A percentile compares a stretch with the other conserved stretches of the same genome.
Conservation (phyloP, 2,329 filamentous ascomycete genomes). For the Juglanconis oblonga region DNA sequence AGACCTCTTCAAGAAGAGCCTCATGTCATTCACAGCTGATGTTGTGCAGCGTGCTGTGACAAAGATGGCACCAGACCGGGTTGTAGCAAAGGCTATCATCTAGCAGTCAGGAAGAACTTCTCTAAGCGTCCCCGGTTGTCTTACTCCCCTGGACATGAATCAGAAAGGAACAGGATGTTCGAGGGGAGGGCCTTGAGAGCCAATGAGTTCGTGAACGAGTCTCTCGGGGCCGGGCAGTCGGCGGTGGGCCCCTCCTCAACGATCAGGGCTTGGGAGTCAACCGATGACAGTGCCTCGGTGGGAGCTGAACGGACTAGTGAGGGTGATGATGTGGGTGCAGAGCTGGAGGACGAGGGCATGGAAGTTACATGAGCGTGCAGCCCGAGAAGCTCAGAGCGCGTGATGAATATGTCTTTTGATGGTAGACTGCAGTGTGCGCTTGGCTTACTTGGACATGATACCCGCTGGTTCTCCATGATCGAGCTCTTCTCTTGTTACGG, state of each 20-base stretch:
- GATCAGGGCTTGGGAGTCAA: neutral
- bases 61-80: conserved; percentile 4
- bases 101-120: conserved; percentile 8
- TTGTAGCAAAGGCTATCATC: conserved; percentile 8
- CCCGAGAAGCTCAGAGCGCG: neutral
- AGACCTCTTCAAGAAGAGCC: neutral
- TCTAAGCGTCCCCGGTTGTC: conserved; percentile 1
- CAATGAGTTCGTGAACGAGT: conserved; percentile 16
- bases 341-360: neutral
- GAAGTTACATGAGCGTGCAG: neutral
- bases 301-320: conserved; percentile 2
- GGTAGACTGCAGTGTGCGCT: neutral
- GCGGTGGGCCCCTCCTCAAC: neutral
- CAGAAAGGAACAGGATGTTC: conserved; percentile 3
- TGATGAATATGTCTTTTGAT: neutral
- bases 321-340: neutral
- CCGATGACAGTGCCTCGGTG: neutral
- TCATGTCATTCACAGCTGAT: neutral
- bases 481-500: too few species aligned
- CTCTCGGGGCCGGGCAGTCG: neutral
- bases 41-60: conserved; percentile 7
- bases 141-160: neutral
- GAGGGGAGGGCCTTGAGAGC: conserved; percentile 11
- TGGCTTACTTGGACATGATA: neutral
- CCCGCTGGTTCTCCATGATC: neutral